Conservation (phyloP, 2,329 filamentous ascomycete species). For the Aspergillus luchuensis region DNA sequence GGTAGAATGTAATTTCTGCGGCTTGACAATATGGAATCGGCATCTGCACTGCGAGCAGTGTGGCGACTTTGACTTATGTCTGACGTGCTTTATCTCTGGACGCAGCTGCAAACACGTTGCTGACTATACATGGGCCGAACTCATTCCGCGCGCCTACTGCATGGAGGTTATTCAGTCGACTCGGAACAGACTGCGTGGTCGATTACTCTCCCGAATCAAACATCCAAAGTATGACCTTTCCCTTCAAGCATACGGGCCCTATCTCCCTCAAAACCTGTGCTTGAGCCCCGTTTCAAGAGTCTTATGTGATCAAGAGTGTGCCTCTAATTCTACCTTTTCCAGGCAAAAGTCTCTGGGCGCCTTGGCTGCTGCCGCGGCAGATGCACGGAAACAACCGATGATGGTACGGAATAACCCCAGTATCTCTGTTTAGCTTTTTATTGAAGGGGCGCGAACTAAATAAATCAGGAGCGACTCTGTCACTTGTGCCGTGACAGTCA, state of each 20-base stretch:
- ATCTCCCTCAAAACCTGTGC: neutral
- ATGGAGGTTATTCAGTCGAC: conserved; percentile 21
- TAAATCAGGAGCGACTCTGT: conserved; percentile 34
- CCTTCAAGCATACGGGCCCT: neutral
- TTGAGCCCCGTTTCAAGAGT: neutral
- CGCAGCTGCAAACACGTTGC: conserved; percentile 37
- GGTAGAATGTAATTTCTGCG: conserved; percentile 42
- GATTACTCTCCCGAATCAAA: neutral
- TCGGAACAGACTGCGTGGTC: neutral
- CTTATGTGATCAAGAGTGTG: neutral
- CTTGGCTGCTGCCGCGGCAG: conserved; percentile 28
- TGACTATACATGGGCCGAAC: conserved; percentile 38
- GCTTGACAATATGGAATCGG: conserved; percentile 42
- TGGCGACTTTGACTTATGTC: conserved; percentile 40
- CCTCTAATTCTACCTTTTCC: neutral
- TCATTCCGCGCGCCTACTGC: conserved; percentile 33
- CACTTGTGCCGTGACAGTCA: conserved; percentile 41
- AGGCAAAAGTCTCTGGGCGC: conserved; percentile 23
- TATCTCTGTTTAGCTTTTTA: conserved; percentile 12
- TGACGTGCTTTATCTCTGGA: conserved; percentile 39
- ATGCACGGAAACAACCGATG: conserved; percentile 26
- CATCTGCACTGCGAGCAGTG: conserved; percentile 41
- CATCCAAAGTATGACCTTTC: conserved; percentile 11
- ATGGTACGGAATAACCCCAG: conserved; percentile 18
- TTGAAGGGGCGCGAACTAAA: neutral